A percentile compares a stretch with the other conserved stretches of the same genome.
These are phyloP conservation scores for Chaetomium sp. DNA, from an alignment of 2,329 filamentous ascomycete genomes.

Conservation along the genomic window DNA sequence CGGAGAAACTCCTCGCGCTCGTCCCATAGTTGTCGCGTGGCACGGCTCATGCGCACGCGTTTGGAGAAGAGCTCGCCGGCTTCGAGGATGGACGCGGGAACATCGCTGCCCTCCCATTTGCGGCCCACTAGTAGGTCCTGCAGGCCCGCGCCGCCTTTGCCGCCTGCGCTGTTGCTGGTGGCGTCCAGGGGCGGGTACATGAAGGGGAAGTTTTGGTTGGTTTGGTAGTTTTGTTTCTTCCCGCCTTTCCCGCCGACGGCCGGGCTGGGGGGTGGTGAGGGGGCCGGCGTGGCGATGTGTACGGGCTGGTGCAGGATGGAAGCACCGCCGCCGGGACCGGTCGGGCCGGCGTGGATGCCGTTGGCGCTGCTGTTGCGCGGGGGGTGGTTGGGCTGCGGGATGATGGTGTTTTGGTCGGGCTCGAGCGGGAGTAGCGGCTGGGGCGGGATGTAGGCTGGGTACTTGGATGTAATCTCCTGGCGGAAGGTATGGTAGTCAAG, in stretches of 20 bases:
- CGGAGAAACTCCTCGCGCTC: constrained; percentile 87
- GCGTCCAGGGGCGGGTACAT: constrained; percentile 91
- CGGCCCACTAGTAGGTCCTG: constrained; percentile 76
- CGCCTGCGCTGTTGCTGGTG: constrained; percentile 81
- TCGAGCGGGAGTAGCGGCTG: constrained; percentile 77
- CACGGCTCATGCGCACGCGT: constrained; percentile 83
- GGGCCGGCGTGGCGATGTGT: constrained; percentile 96
- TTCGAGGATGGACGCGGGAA: constrained; percentile 90
- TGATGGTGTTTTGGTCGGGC: constrained; percentile 80
- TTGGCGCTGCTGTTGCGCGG: constrained; percentile 53
- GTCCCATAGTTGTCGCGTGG: constrained; percentile 90
- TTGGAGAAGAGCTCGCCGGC: constrained; percentile 87
- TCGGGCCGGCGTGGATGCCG: constrained; percentile 53
- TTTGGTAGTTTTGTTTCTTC: constrained; percentile 99
- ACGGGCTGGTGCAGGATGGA: constrained; percentile 95
- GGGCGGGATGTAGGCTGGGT: constrained; percentile 91
- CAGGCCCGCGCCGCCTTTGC: constrained; percentile 74
- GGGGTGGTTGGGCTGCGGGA: constrained; percentile 77
- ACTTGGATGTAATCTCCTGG: constrained; percentile 95
- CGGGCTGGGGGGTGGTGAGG: constrained; percentile 90
- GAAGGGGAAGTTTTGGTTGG: constrained; percentile 97
- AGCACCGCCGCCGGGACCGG: constrained; percentile 52
- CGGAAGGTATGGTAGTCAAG: constrained; percentile 94
- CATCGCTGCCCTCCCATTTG: constrained; percentile 88
- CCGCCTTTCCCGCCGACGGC: constrained; percentile 80